Evolutionary conservation across 2,329 filamentous ascomycete genomes (phyloP), one percentile per base, ranked within the genome.

Genomic region (Trichoderma oligosporum): DNA sequence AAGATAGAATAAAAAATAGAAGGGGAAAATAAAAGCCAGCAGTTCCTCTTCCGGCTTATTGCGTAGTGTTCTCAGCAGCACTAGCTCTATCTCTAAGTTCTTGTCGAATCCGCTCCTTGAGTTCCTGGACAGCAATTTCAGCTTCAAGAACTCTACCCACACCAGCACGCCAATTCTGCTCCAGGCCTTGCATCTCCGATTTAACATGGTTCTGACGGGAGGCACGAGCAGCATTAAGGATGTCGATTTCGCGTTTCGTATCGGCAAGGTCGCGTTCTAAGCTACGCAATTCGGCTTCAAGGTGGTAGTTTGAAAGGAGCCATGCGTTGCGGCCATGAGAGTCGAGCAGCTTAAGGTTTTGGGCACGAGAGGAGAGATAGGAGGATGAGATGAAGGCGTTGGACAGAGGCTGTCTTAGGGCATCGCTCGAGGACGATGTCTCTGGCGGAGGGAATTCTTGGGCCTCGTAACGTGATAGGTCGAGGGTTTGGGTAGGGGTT

Each of bases 311-410:
- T 5, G 84, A 84, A 7, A 96, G 81, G 56, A 99, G 78, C 93
- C 94, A 97, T 8, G 90, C 87, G 71, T 96, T 96, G 74, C 90
- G 90, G 63, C 93, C 94, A 71, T 86, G 86, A 49, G 80, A 80
- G 66, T 94, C 89, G 18, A 96, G 82, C n/a, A 96, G 79, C 1
- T 78, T 76, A 16, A 96, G 82, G 71, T 83, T 79, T 29, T 77
- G 66, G 33, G 75, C 70, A 3, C 83, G 80, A n/a, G 73, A 66
- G 11, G 69, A 62, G 11, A 85, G 76, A 71, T 84, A 82, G n/a
- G 76, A 68, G 39, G 74, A 76, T 47, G 77, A 72, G 0, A 79
- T 71, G 72, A 79, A 78, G 49, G 80, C 76, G 44, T 70, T 74
- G 12, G 82, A 77, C 33, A 90, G 83, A 7, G 84, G 79, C 66